Evolutionary conservation across 495 filamentous ascomycete genomes (phyloP).

Genomic region (Aspergillus hancockii): DNA sequence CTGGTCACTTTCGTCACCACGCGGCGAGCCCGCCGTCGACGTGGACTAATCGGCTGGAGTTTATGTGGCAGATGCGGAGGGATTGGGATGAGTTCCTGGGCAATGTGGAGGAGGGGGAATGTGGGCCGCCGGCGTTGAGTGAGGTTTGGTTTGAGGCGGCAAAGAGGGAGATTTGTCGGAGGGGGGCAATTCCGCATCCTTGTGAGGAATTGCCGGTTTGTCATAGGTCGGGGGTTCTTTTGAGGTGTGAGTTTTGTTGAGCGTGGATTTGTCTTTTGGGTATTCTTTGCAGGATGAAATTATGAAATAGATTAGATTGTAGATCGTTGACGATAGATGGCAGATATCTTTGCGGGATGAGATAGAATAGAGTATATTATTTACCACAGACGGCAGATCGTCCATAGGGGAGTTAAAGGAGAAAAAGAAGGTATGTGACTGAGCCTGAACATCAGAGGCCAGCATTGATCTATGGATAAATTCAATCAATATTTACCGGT

Average conservation of each 20-base stretch:
- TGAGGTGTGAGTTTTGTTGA: constrained; percentile 27
- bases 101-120: not conserved
- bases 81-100: constrained; percentile 27
- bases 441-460: not conserved
- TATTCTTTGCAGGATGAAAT: too few species aligned
- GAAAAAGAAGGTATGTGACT: not conserved
- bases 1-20: constrained; percentile 6
- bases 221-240: constrained; percentile 21
- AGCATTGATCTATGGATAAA: not conserved
- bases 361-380: too few species aligned
- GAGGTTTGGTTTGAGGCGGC: constrained; percentile 33
- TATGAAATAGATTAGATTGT: too few species aligned
- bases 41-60: constrained; percentile 31
- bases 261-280: not conserved
- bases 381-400: too few species aligned
- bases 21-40: not conserved
- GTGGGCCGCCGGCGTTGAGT: constrained; percentile 15
- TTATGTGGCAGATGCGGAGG: constrained; percentile 30
- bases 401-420: not conserved
- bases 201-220: constrained; percentile 26
- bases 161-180: constrained; percentile 22
- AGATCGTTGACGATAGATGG: not conserved
- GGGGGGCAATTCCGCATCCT: constrained; percentile 29
- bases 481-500: not conserved
- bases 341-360: too few species aligned